These are phyloP conservation scores for Dispira simplex DNA, from an alignment of 192 early-diverging fungal species.

Conservation along the genomic window DNA sequence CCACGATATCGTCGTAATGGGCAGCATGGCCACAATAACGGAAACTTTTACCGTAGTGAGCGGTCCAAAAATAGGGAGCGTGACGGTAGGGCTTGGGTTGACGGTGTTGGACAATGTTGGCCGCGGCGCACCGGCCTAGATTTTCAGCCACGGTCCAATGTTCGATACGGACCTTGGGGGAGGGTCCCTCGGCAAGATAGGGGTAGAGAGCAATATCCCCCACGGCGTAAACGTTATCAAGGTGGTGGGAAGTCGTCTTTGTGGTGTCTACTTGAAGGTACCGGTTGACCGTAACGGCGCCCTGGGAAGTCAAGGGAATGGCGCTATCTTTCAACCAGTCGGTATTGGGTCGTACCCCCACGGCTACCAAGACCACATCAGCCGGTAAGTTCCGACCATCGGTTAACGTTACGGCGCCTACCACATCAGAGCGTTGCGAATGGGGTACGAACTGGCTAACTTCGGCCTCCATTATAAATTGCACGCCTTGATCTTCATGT, in stretches of 20 bases:
- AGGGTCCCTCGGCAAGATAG: conserved; percentile 17
- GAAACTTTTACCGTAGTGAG: conserved; percentile 32
- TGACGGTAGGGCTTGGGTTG: conserved; percentile 21
- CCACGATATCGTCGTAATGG: conserved; percentile 34
- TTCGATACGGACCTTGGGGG: conserved; percentile 22
- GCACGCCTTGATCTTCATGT: conserved; percentile 28
- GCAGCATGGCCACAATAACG: conserved; percentile 35
- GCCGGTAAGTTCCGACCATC: conserved; percentile 20
- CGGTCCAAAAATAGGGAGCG: conserved; percentile 43
- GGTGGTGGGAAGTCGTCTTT: conserved; percentile 7
- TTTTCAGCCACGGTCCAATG: conserved; percentile 37
- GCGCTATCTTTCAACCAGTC: conserved; percentile 24
- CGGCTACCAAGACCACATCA: conserved; percentile 36
- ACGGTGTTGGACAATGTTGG: conserved; percentile 12
- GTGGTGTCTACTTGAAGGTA: conserved; percentile 19
- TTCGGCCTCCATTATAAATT: conserved; percentile 22
- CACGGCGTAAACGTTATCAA: conserved; percentile 27
- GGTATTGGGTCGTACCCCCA: conserved; percentile 33
- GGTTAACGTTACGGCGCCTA: conserved; percentile 25
- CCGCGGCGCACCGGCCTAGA: conserved; percentile 18
- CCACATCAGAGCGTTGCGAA: conserved; percentile 12
- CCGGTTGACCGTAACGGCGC: conserved; percentile 26
- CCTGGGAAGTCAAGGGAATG: conserved; percentile 27
- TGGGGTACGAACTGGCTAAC: conserved; percentile 17
- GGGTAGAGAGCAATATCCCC: conserved; percentile 16